Evolutionary conservation across 305 asterid genomes (phyloP).

Genomic region (Plantago lanceolata): DNA sequence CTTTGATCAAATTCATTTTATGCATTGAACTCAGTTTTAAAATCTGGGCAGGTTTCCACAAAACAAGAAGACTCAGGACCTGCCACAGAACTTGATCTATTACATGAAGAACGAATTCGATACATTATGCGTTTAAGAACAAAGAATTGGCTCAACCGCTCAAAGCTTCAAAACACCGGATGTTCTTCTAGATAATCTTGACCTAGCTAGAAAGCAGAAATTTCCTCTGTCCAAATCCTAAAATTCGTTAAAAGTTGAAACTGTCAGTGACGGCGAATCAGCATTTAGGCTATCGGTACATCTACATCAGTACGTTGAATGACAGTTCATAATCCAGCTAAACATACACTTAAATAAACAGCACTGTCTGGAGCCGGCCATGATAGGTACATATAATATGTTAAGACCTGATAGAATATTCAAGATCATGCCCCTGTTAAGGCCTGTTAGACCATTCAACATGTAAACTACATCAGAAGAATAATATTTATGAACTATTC

Average conservation of each 20-base stretch:
- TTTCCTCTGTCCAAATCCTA: not conserved
- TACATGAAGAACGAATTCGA: no score
- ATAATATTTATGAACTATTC: no score
- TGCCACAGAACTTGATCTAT: no score
- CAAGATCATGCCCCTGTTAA: no score
- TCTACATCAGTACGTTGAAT: not conserved
- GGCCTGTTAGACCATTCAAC: not conserved
- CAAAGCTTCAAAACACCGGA: no score
- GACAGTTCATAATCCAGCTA: not conserved
- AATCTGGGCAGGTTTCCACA: no score
- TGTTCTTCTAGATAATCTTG: no score
- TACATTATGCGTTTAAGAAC: no score
- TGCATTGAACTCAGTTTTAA: not conserved
- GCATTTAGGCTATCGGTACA: not conserved
- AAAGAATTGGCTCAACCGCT: no score
- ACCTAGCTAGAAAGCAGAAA: no score
- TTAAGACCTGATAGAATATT: no score
- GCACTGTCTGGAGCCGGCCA: conserved; percentile 7
- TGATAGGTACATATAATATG: not conserved
- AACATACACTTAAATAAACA: not conserved
- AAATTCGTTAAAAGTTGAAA: conserved; percentile 1
- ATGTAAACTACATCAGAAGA: not conserved
- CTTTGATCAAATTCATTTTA: not conserved
- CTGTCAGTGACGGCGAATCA: not conserved
- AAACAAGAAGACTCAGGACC: no score